Evolutionary conservation across 768 basidiomycete species (phyloP).

Genomic region (Filobasidium wieringae): DNA sequence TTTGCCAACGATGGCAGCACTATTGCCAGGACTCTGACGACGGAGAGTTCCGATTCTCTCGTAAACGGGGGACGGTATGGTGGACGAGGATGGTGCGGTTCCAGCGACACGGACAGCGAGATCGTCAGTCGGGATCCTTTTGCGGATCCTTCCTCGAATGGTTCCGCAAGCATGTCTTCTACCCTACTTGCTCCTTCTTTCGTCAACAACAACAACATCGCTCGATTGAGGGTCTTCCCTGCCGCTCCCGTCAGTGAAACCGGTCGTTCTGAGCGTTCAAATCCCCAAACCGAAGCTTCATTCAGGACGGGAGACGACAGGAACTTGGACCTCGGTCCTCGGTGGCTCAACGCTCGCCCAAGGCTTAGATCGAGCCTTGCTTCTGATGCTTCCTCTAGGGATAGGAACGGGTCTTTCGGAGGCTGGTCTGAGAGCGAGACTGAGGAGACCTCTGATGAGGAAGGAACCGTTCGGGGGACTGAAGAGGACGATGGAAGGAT

Average conservation of each 20-base stretch:
- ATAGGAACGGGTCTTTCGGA: neutral
- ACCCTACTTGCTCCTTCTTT: too few relatives aligned
- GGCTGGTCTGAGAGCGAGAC: neutral
- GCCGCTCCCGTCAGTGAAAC: neutral
- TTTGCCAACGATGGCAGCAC: neutral
- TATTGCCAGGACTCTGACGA: neutral
- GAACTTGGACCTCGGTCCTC: neutral
- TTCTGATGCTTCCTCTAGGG: neutral
- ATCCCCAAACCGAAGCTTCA: constrained; percentile 1
- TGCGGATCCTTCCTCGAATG: too few relatives aligned
- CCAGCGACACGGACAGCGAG: too few relatives aligned
- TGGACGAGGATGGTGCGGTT: too few relatives aligned
- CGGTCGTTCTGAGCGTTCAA: neutral
- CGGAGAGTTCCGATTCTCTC: neutral
- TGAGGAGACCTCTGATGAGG: neutral
- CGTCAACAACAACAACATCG: too few relatives aligned
- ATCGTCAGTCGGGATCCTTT: too few relatives aligned
- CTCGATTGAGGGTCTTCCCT: too few relatives aligned
- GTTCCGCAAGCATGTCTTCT: too few relatives aligned
- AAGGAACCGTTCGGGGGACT: neutral
- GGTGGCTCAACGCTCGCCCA: neutral
- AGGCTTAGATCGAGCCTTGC: neutral
- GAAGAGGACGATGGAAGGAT: neutral
- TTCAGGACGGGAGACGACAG: neutral
- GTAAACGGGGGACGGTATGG: too few relatives aligned